Percentiles rank a stretch among this genome's conserved stretches.
Conservation (phyloP, 257 asterid species). For the Rhazya stricta region DNA sequence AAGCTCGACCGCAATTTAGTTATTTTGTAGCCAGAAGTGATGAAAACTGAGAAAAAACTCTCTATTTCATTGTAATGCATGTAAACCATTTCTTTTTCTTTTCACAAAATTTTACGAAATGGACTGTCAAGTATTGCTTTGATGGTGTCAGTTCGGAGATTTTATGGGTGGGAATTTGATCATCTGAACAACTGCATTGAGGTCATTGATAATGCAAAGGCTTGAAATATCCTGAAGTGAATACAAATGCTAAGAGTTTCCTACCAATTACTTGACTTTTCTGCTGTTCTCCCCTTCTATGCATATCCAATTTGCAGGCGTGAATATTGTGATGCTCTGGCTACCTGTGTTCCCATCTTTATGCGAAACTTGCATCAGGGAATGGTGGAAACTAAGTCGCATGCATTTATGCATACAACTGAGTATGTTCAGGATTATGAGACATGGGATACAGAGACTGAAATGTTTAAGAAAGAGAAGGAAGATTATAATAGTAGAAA, state of each 20-base stretch:
- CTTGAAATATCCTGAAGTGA: neutral
- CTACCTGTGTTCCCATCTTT: conserved; percentile 24
- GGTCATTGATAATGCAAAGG: neutral
- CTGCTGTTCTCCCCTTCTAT: conserved; percentile 10
- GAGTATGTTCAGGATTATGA: neutral
- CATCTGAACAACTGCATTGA: neutral
- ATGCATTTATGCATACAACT: neutral
- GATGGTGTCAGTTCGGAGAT: neutral
- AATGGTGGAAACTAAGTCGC: too few relatives aligned
- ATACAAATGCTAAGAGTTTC: neutral
- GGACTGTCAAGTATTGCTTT: neutral
- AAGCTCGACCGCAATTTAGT: neutral
- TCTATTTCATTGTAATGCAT: neutral
- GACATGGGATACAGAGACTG: conserved; percentile 15
- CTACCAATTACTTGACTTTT: conserved; percentile 1
- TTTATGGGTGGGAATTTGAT: neutral
- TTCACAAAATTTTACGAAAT: too few relatives aligned
- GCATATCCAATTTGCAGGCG: conserved; percentile 35
- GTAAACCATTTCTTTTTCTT: neutral
- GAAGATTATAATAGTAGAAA: neutral
- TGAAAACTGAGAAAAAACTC: neutral
- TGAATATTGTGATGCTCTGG: conserved; percentile 38
- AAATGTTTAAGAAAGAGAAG: neutral
- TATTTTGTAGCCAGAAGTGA: neutral
- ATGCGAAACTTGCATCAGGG: conserved; percentile 10